phyloP scores from a whole-genome alignment of 805 yeast genomes.

The Teunomyces barrocoloradensis region DNA sequence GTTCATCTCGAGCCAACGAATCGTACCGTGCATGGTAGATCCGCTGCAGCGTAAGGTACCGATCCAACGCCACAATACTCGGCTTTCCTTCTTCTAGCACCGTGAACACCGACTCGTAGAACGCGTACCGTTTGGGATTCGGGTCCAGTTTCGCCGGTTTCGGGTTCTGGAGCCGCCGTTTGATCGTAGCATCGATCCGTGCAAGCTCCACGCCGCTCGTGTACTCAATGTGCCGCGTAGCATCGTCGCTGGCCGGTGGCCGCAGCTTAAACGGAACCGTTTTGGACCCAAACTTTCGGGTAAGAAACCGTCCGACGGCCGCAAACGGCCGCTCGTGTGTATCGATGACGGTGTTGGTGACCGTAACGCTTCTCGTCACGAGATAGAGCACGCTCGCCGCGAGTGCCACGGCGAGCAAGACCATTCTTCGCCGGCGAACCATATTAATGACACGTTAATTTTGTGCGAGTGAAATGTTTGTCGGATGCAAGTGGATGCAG shows the following conservation, averaged over 20 bases:
- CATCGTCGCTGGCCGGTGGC: neutral
- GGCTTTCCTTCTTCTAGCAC: slow-evolving; percentile 46
- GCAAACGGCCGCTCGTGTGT: neutral
- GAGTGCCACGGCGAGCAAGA: neutral
- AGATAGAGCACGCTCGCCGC: neutral
- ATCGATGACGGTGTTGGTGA: neutral
- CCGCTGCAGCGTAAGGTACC: slow-evolving; percentile 45
- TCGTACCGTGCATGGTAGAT: slow-evolving; percentile 55
- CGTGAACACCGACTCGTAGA: slow-evolving; percentile 43
- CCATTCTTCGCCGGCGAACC: neutral
- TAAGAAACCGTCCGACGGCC: neutral
- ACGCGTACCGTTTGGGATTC: slow-evolving; percentile 28
- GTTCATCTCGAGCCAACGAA: slow-evolving; percentile 21
- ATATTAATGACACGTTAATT: neutral
- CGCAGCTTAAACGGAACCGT: slow-evolving; percentile 12
- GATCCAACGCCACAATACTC: slow-evolving; percentile 35
- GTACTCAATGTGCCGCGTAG: neutral
- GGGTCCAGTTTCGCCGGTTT: neutral
- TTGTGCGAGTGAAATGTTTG: neutral
- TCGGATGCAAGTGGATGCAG: neutral
- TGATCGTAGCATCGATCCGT: slow-evolving; percentile 1
- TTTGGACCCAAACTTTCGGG: slow-evolving; percentile 1
- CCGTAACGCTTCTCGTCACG: neutral
- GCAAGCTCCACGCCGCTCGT: neutral
- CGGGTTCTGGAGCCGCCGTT: neutral